Conservation (phyloP, 2,329 filamentous ascomycete genomes). For the Cryoendolithus antarcticus region DNA sequence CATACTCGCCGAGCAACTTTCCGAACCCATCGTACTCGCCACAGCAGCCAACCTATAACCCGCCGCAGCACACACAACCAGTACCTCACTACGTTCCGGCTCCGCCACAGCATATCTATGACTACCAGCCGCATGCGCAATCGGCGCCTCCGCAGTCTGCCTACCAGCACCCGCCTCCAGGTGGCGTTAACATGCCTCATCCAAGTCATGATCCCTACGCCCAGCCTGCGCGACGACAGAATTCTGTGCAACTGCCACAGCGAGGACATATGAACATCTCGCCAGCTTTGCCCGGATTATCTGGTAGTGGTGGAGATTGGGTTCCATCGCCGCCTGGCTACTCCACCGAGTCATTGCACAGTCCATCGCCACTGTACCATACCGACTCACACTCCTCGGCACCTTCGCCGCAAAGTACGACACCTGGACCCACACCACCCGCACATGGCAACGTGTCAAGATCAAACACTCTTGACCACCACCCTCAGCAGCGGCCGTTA, state of each 20-base stretch:
- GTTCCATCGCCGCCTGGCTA: constrained; percentile 19
- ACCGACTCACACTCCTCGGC: constrained; percentile 11
- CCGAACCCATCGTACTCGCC: constrained; percentile 6
- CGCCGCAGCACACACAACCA: constrained; percentile 6
- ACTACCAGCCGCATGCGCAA: constrained; percentile 9
- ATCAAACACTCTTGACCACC: constrained; percentile 40
- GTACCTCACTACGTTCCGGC: constrained; percentile 14
- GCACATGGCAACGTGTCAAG: constrained; percentile 27
- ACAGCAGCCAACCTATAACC: constrained; percentile 10
- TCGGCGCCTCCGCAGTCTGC: constrained; percentile 12
- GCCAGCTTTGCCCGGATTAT: constrained; percentile 10
- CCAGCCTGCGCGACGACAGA: constrained; percentile 10
- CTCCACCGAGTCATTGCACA: constrained; percentile 10
- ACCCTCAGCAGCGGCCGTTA: constrained; percentile 46
- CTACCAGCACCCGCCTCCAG: constrained; percentile 9
- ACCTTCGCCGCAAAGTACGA: constrained; percentile 31
- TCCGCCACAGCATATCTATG: constrained; percentile 11
- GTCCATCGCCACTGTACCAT: constrained; percentile 19
- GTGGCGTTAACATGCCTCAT: constrained; percentile 11
- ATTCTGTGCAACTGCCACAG: constrained; percentile 10
- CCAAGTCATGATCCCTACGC: constrained; percentile 10
- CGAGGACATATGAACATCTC: constrained; percentile 8
- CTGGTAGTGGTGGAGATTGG: constrained; percentile 11
- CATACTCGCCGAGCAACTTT: constrained; percentile 12
- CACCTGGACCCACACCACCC: constrained; percentile 39